A percentile compares a stretch with the other conserved stretches of the same genome.
Evolutionary conservation across 306 rosid species (phyloP).

Genomic region (Ormosia semicastrata): DNA sequence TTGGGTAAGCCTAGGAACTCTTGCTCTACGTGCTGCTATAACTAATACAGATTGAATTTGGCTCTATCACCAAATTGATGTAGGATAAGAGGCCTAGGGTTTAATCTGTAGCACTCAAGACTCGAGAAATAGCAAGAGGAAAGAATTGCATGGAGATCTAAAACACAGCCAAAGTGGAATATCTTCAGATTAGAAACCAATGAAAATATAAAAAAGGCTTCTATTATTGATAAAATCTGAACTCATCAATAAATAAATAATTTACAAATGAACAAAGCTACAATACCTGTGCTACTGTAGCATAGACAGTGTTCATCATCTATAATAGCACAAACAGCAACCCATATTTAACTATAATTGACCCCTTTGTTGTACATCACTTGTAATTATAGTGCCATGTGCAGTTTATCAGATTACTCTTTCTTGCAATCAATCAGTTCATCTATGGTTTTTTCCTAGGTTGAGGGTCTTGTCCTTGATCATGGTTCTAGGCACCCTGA

Average conservation of each 20-base stretch:
- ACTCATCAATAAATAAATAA: not conserved
- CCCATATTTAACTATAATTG: not conserved
- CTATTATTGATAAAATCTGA: not conserved
- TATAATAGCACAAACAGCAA: not conserved
- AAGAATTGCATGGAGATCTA: not conserved
- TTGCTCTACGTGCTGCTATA: not conserved
- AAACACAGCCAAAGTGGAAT: not conserved
- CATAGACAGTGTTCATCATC: not conserved
- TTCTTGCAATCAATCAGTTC: conserved; percentile 11
- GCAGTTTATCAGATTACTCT: not conserved
- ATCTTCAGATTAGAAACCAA: not conserved
- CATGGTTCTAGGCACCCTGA: conserved; percentile 99
- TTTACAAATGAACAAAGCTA: not conserved
- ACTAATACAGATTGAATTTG: not conserved
- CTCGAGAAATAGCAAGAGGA: not conserved
- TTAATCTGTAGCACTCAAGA: not conserved
- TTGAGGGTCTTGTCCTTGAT: conserved; percentile 98
- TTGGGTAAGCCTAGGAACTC: not conserved
- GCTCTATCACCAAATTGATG: not conserved
- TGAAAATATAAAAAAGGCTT: not conserved
- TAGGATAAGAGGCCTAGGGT: not conserved
- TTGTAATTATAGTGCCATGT: not conserved
- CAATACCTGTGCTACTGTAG: not conserved
- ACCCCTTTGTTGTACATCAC: not conserved
- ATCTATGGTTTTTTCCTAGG: conserved; percentile 44